Conservation (phyloP, 176 grass and related monocot species). For the Ampelocalamus luodianensis region DNA sequence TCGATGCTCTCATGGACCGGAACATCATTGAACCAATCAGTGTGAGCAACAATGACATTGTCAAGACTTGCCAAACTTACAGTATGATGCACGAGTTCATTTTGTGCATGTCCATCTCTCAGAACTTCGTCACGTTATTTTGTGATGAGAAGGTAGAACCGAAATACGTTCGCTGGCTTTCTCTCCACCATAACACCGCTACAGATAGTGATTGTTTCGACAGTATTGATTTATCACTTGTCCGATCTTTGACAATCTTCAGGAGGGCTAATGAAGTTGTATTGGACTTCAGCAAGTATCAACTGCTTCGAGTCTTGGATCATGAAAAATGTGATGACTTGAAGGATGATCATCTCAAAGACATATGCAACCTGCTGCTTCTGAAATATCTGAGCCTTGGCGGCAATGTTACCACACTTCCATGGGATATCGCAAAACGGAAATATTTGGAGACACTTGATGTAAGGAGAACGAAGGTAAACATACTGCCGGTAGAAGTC, state of each 20-base stretch:
- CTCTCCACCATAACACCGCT: neutral
- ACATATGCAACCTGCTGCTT: slow-evolving; percentile 1
- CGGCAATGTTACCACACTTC: neutral
- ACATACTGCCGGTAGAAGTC: slow-evolving; percentile 20
- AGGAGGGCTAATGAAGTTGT: neutral
- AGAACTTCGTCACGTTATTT: neutral
- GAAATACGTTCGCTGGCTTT: slow-evolving; percentile 7
- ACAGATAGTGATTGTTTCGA: neutral
- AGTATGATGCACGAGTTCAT: slow-evolving; percentile 16
- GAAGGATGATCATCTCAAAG: neutral
- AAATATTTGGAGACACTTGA: slow-evolving; percentile 1
- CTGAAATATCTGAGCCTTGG: slow-evolving; percentile 24
- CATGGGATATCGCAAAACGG: slow-evolving; percentile 5
- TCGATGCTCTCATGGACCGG: neutral
- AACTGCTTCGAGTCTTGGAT: slow-evolving; percentile 15
- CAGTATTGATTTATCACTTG: slow-evolving; percentile 3
- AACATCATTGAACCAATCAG: slow-evolving; percentile 30
- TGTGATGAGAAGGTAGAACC: neutral
- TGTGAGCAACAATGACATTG: slow-evolving; percentile 4
- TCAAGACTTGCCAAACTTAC: slow-evolving; percentile 1
- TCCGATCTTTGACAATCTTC: neutral
- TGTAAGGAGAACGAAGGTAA: neutral
- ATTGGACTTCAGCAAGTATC: slow-evolving; percentile 4
- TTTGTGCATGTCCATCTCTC: slow-evolving; percentile 4
- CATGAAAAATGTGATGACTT: slow-evolving; percentile 9